phyloP scores from a whole-genome alignment of 225 moss, liverwort and hornwort genomes.

The Bryoerythrophyllum caledonicum region DNA sequence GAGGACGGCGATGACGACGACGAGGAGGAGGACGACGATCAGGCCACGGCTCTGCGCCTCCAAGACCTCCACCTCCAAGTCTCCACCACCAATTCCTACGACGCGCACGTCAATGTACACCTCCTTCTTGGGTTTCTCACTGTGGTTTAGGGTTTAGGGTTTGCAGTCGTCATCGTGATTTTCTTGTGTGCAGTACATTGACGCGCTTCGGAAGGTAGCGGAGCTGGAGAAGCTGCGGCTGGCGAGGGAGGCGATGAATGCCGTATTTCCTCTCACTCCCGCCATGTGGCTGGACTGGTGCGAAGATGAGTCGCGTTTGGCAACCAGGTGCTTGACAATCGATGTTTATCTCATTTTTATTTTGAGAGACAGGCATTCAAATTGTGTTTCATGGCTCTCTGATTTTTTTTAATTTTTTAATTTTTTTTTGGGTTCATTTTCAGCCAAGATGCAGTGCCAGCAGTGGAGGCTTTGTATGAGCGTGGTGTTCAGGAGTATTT shows the following conservation, averaged over 20 bases:
- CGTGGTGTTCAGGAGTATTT: conserved; percentile 83
- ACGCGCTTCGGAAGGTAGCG: conserved; percentile 64
- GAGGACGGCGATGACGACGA: background rate
- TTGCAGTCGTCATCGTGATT: background rate
- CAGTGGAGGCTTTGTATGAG: conserved; percentile 85
- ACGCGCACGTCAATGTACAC: conserved; percentile 68
- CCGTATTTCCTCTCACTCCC: conserved; percentile 76
- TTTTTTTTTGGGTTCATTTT: conserved; percentile 1
- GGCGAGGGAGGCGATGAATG: conserved; percentile 89
- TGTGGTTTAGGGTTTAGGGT: background rate
- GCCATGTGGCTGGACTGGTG: conserved; percentile 94
- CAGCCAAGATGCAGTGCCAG: conserved; percentile 62
- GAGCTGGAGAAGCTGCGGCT: conserved; percentile 79
- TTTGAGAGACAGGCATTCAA: too few relatives aligned
- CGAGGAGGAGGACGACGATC: conserved; percentile 38
- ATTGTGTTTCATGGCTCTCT: conserved; percentile 5
- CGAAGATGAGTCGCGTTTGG: conserved; percentile 90
- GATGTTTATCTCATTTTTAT: too few relatives aligned
- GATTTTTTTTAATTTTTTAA: background rate
- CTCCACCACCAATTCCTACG: conserved; percentile 59
- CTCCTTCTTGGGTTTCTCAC: background rate
- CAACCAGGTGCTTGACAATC: conserved; percentile 68
- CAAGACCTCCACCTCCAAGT: conserved; percentile 51
- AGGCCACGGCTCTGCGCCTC: conserved; percentile 25
- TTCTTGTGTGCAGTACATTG: conserved; percentile 72